Evolutionary conservation across 345 rosid species (phyloP).

Genomic region (Noccaea bulbosa): DNA sequence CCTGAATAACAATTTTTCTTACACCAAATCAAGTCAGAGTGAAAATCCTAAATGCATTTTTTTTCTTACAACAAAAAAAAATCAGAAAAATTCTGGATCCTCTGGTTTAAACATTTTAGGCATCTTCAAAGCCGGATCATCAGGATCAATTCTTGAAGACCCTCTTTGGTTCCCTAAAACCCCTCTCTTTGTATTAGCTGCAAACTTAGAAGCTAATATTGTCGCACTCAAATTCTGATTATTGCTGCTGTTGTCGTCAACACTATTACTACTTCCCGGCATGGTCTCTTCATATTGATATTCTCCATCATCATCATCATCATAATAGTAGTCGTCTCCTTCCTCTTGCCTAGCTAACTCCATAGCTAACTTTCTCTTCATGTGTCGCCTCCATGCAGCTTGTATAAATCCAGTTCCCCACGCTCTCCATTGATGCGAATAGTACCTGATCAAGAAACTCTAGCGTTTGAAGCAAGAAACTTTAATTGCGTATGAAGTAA

Average conservation of each 20-base stretch:
- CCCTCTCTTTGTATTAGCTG: slow-evolving; percentile 63
- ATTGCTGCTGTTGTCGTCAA: slow-evolving; percentile 29
- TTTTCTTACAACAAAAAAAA: not conserved
- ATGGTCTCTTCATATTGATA: slow-evolving; percentile 24
- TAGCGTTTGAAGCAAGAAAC: slow-evolving; percentile 9
- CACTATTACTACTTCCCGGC: slow-evolving; percentile 25
- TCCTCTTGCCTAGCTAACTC: slow-evolving; percentile 70
- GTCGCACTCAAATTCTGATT: slow-evolving; percentile 59
- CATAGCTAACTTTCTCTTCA: slow-evolving; percentile 63
- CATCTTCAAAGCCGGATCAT: slow-evolving; percentile 68
- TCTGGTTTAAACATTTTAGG: slow-evolving; percentile 84
- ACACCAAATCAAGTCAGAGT: not conserved
- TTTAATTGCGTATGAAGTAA: not conserved
- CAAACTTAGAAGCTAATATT: slow-evolving; percentile 69
- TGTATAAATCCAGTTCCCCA: slow-evolving; percentile 85
- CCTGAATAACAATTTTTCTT: not conserved
- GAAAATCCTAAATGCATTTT: slow-evolving; percentile 21
- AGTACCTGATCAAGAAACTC: slow-evolving; percentile 56
- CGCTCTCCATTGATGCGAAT: slow-evolving; percentile 90
- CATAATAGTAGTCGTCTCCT: slow-evolving; percentile 40
- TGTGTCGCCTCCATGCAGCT: slow-evolving; percentile 72
- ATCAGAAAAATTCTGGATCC: slow-evolving; percentile 69
- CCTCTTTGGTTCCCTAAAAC: slow-evolving; percentile 48
- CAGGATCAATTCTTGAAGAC: slow-evolving; percentile 45
- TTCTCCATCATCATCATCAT: slow-evolving; percentile 22